Evolutionary conservation across 2,329 filamentous ascomycete species (phyloP).

Genomic region (Plenodomus tracheiphilus): DNA sequence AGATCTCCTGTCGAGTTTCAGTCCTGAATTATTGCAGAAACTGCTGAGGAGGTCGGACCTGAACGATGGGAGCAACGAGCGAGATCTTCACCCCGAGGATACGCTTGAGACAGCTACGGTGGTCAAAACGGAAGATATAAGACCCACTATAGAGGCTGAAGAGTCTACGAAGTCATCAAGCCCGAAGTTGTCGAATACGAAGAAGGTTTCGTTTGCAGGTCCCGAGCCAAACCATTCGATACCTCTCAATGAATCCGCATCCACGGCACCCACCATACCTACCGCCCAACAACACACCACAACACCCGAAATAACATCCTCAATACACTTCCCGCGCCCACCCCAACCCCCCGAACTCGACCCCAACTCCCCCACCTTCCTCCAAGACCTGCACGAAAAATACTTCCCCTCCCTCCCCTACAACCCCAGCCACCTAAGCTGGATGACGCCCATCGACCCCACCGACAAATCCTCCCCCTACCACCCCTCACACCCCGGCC

Average conservation of each 20-base stretch:
- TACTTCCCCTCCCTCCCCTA: constrained; percentile 90
- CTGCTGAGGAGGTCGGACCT: constrained; percentile 77
- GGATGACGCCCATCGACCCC: constrained; percentile 75
- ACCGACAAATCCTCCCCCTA: constrained; percentile 73
- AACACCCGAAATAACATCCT: constrained; percentile 59
- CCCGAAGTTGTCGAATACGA: constrained; percentile 14
- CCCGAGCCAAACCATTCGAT: constrained; percentile 13
- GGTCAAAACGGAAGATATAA: constrained; percentile 10
- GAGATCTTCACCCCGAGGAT: constrained; percentile 31
- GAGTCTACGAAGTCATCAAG: neutral
- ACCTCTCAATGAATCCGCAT: constrained; percentile 3
- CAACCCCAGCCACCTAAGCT: constrained; percentile 82
- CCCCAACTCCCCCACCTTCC: constrained; percentile 79
- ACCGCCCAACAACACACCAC: constrained; percentile 1
- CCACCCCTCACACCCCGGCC: constrained; percentile 72
- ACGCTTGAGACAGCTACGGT: constrained; percentile 11
- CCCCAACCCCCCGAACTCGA: constrained; percentile 72
- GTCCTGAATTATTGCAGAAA: constrained; percentile 74
- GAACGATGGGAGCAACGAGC: constrained; percentile 61
- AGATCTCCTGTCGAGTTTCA: constrained; percentile 78
- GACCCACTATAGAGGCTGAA: neutral
- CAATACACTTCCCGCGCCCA: constrained; percentile 64
- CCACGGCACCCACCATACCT: constrained; percentile 3
- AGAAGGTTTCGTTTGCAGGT: constrained; percentile 42
- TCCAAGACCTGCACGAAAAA: constrained; percentile 81